Conservation (phyloP, 1,284 basidiomycete genomes). For the Ganoderma leucocontextum region DNA sequence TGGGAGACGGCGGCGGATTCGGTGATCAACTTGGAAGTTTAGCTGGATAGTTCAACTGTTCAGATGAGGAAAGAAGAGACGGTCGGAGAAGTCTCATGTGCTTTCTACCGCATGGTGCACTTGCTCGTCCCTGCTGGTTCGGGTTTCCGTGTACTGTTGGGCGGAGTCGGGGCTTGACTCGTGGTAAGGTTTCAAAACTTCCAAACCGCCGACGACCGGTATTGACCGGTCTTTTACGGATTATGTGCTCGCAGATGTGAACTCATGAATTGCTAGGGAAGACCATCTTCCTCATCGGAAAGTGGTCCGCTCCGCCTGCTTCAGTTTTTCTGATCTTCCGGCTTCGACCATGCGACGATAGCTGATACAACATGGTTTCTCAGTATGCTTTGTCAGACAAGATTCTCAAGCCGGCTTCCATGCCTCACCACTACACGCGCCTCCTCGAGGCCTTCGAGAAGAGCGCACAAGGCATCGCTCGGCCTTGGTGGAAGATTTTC, state of each 20-base stretch:
- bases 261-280: background rate
- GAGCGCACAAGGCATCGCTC: constrained; percentile 73
- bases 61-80: background rate
- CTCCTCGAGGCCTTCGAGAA: constrained; percentile 76
- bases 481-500: constrained; percentile 85
- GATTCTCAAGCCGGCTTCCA: constrained; percentile 70
- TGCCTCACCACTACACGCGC: constrained; percentile 74
- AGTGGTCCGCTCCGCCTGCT: no score
- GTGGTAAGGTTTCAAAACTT: background rate
- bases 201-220: background rate
- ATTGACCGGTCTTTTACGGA: background rate
- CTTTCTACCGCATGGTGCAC: background rate
- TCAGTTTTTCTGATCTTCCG: background rate
- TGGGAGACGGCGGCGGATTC: background rate
- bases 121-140: background rate
- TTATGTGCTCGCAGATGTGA: background rate
- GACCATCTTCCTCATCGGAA: background rate
- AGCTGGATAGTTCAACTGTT: background rate
- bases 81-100: background rate
- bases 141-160: background rate
- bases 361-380: constrained; percentile 7
- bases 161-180: background rate
- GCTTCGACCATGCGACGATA: background rate
- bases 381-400: constrained; percentile 73
- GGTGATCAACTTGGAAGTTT: background rate